Conservation (phyloP, 2,329 filamentous ascomycete species). For the Neocatenulostroma microsporum region DNA sequence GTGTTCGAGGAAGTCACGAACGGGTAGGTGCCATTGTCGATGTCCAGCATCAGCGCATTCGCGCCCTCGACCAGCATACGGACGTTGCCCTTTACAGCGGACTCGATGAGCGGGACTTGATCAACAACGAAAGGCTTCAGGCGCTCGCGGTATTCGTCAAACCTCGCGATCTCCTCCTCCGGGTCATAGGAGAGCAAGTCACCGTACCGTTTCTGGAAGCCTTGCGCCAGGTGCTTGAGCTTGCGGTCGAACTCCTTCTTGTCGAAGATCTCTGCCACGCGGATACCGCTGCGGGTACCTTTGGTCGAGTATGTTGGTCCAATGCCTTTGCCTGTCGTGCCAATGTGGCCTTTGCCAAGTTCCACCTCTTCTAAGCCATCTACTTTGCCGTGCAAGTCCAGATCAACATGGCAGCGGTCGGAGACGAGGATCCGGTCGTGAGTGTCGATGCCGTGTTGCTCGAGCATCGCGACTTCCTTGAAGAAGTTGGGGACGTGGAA, state of each 20-base stretch:
- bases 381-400: slow-evolving; percentile 58
- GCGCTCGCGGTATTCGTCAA: slow-evolving; percentile 51
- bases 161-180: slow-evolving; percentile 59
- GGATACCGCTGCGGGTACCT: slow-evolving; percentile 58
- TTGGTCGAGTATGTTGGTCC: slow-evolving; percentile 57
- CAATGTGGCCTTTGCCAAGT: slow-evolving; percentile 43
- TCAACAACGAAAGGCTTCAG: slow-evolving; percentile 59
- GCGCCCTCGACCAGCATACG: slow-evolving; percentile 63
- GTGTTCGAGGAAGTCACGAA: slow-evolving; percentile 55
- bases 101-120: slow-evolving; percentile 55
- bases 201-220: slow-evolving; percentile 63
- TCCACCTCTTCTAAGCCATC: slow-evolving; percentile 57
- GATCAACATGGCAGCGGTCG: slow-evolving; percentile 56
- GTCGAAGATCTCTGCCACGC: slow-evolving; percentile 60
- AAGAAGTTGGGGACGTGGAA: slow-evolving; percentile 63
- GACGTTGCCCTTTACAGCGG: slow-evolving; percentile 51
- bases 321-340: slow-evolving; percentile 43
- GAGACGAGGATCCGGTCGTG: slow-evolving; percentile 55
- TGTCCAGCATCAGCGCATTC: slow-evolving; percentile 60
- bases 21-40: slow-evolving; percentile 56
- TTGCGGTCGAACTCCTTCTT: slow-evolving; percentile 58
- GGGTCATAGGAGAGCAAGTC: slow-evolving; percentile 59
- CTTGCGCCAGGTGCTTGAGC: slow-evolving; percentile 52
- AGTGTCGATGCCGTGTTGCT: slow-evolving; percentile 53
- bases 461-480: slow-evolving; percentile 54